Conservation (phyloP, 257 asterid genomes). For the Jacaranda mimosifolia region DNA sequence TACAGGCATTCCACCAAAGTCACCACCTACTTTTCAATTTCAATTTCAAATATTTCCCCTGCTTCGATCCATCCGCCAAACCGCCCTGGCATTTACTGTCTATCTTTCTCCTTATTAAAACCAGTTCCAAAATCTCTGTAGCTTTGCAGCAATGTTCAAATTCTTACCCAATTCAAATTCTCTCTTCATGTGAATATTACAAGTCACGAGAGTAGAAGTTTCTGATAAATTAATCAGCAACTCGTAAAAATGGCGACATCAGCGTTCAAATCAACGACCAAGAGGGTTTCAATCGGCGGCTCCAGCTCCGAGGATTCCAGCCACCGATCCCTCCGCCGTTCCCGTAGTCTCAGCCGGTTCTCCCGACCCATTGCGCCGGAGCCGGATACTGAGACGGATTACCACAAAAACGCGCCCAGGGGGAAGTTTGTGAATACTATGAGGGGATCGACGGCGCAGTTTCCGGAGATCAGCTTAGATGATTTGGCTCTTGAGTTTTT, state of each 20-base stretch:
- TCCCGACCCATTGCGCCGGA: slow-evolving; percentile 47
- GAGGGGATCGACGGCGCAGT: slow-evolving; percentile 66
- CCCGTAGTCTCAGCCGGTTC: slow-evolving; percentile 55
- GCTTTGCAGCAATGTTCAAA: slow-evolving; percentile 14
- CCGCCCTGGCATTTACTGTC: slow-evolving; percentile 24
- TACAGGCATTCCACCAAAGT: too few species aligned
- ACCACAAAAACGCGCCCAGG: slow-evolving; percentile 52
- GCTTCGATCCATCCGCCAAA: slow-evolving; percentile 48
- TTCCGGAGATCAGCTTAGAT: slow-evolving; percentile 83
- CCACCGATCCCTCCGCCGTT: slow-evolving; percentile 54
- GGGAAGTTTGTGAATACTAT: slow-evolving; percentile 82
- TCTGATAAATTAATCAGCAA: slow-evolving; percentile 11
- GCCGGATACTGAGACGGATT: slow-evolving; percentile 46
- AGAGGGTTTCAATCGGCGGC: slow-evolving; percentile 59
- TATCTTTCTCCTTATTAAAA: slow-evolving; percentile 19
- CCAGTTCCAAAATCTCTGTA: slow-evolving; percentile 4
- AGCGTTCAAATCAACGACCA: slow-evolving; percentile 77
- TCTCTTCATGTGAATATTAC: slow-evolving; percentile 14
- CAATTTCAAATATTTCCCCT: slow-evolving; percentile 37
- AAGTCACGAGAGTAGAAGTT: background rate
- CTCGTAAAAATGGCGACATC: slow-evolving; percentile 74
- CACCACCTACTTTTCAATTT: too few species aligned
- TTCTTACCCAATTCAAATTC: slow-evolving; percentile 34
- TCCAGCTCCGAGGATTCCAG: slow-evolving; percentile 51
- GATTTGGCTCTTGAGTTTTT: slow-evolving; percentile 83